A percentile compares a stretch with the other conserved stretches of the same genome.
phyloP scores from a whole-genome alignment of 164 flowering plant species.

The Chloranthus sessilifolius region DNA sequence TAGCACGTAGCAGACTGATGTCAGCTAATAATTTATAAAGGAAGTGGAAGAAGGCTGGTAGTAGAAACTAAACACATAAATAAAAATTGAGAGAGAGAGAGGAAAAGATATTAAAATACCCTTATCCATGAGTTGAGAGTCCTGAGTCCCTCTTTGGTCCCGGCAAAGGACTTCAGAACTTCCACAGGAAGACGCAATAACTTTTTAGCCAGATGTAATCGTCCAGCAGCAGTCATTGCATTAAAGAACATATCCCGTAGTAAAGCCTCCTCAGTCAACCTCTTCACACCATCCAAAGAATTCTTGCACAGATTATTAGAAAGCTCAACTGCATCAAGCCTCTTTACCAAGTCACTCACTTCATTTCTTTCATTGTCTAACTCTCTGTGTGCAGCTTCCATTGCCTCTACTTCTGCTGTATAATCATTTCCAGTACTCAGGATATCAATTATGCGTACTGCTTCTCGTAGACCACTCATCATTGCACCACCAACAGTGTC shows the following conservation, averaged over 20 bases:
- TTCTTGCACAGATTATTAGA: slow-evolving; percentile 54
- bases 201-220: slow-evolving; percentile 82
- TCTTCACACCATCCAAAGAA: slow-evolving; percentile 49
- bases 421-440: slow-evolving; percentile 71
- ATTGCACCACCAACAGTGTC: slow-evolving; percentile 99
- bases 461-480: slow-evolving; percentile 99
- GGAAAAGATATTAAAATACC: no score
- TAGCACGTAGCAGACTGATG: no score
- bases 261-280: slow-evolving; percentile 51
- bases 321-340: slow-evolving; percentile 79
- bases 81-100: no score
- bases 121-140: slow-evolving; percentile 91
- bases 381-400: slow-evolving; percentile 77
- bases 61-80: no score
- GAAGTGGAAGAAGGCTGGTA: no score
- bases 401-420: slow-evolving; percentile 78
- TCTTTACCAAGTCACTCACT: slow-evolving; percentile 71
- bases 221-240: slow-evolving; percentile 79
- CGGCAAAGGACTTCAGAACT: slow-evolving; percentile 78
- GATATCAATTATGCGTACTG: slow-evolving; percentile 88
- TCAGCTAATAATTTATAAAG: no score
- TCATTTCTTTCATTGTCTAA: slow-evolving; percentile 74
- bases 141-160: slow-evolving; percentile 80
- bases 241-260: slow-evolving; percentile 72
- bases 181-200: slow-evolving; percentile 70